Evolutionary conservation across 2,329 filamentous ascomycete genomes (phyloP).

Genomic region (Aureobasidium zeae): DNA sequence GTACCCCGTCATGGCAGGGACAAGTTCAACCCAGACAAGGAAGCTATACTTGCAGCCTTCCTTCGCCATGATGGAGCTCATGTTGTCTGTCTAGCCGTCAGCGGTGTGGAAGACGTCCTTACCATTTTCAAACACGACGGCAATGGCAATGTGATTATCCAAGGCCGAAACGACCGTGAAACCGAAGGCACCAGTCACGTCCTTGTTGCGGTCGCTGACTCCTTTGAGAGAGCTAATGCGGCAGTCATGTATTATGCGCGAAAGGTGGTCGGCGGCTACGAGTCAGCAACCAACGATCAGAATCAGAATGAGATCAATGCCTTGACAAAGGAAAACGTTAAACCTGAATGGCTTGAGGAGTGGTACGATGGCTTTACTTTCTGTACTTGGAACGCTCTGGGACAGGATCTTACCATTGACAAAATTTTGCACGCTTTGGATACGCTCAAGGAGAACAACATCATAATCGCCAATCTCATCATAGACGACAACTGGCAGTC

Average conservation of each 20-base stretch:
- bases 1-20: slow-evolving; percentile 73
- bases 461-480: slow-evolving; percentile 75
- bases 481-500: slow-evolving; percentile 98
- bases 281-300: slow-evolving; percentile 37
- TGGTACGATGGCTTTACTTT: slow-evolving; percentile 93
- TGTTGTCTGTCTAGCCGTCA: slow-evolving; percentile 68
- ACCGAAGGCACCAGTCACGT: slow-evolving; percentile 49
- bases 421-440: slow-evolving; percentile 71
- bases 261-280: slow-evolving; percentile 44
- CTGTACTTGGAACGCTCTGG: slow-evolving; percentile 94
- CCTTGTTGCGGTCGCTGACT: slow-evolving; percentile 60
- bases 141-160: slow-evolving; percentile 57
- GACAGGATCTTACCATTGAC: slow-evolving; percentile 69
- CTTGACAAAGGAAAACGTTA: slow-evolving; percentile 41
- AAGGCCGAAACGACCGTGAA: slow-evolving; percentile 61
- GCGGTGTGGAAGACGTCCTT: slow-evolving; percentile 61
- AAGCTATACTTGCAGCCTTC: slow-evolving; percentile 71
- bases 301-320: slow-evolving; percentile 38
- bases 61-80: slow-evolving; percentile 61
- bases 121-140: slow-evolving; percentile 58
- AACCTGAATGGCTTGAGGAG: slow-evolving; percentile 62
- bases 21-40: slow-evolving; percentile 61
- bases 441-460: slow-evolving; percentile 57
- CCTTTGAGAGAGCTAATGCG: slow-evolving; percentile 66
- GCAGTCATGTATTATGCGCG: slow-evolving; percentile 85